Conservation (phyloP, 192 early-diverging fungal genomes). For the Kappamyces sp. region DNA sequence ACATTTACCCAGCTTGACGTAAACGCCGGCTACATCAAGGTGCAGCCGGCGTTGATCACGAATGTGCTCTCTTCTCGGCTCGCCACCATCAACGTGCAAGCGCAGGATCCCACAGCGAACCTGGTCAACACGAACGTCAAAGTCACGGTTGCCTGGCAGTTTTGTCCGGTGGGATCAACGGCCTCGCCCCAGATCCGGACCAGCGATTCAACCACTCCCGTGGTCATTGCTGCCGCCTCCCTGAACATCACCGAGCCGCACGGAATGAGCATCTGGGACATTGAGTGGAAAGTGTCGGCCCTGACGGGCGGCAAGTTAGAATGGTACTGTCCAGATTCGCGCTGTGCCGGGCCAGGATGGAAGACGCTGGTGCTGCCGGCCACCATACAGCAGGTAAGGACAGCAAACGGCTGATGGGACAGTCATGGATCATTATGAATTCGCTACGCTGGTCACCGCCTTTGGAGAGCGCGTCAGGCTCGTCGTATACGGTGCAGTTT, state of each 20-base stretch:
- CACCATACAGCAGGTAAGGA: constrained; percentile 1
- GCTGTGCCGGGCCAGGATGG: constrained; percentile 14
- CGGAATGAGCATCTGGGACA: constrained; percentile 16
- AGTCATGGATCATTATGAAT: constrained; percentile 15
- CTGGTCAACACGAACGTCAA: constrained; percentile 2
- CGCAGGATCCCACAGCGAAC: neutral
- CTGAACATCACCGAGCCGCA: constrained; percentile 2
- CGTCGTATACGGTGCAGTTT: too few species aligned
- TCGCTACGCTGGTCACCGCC: constrained; percentile 8
- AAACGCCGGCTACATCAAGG: neutral
- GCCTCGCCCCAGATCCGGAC: neutral
- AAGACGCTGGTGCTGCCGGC: neutral
- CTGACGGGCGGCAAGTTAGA: constrained; percentile 7
- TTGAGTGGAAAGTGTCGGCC: neutral
- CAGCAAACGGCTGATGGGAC: neutral
- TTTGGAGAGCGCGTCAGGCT: too few species aligned
- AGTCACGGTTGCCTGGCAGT: constrained; percentile 3
- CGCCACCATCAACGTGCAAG: neutral
- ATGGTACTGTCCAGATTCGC: constrained; percentile 13
- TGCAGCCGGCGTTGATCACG: neutral
- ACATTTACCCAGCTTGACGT: constrained; percentile 11
- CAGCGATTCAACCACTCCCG: too few species aligned
- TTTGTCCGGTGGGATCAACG: neutral
- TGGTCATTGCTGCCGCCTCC: neutral
- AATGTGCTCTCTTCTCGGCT: neutral